Conservation (phyloP, 257 asterid species). For the Solanum piurae region DNA sequence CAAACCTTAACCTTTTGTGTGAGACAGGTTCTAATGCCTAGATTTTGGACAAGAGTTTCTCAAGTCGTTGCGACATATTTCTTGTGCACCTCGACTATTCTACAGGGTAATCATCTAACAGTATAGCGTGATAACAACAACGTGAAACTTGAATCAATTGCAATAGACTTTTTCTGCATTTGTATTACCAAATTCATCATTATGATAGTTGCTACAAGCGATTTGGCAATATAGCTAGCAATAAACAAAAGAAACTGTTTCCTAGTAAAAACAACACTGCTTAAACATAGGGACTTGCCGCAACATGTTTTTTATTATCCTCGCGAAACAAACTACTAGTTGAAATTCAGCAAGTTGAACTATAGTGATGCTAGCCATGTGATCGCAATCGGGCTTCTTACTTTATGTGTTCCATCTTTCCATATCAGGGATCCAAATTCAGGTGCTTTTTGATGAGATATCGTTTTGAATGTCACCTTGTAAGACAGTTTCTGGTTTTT, state of each 20-base stretch:
- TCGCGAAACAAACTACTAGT: neutral
- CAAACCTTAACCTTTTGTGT: neutral
- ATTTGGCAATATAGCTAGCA: neutral
- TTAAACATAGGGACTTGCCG: neutral
- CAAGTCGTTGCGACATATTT: neutral
- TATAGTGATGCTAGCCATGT: slow-evolving; percentile 70
- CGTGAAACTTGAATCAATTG: neutral
- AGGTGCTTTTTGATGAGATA: slow-evolving; percentile 30
- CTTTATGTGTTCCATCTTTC: slow-evolving; percentile 59
- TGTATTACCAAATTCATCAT: neutral
- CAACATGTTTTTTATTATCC: neutral
- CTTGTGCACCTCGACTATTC: neutral
- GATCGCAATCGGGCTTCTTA: slow-evolving; percentile 71
- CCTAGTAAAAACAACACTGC: neutral
- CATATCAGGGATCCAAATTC: slow-evolving; percentile 66
- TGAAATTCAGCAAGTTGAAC: neutral
- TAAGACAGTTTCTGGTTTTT: slow-evolving; percentile 40
- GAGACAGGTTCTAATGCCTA: neutral
- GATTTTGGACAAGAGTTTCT: neutral
- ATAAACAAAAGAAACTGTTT: slow-evolving; percentile 2
- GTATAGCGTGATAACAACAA: neutral
- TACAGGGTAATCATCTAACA: neutral
- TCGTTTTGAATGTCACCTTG: slow-evolving; percentile 37
- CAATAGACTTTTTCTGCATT: neutral
- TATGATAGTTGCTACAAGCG: neutral